Evolutionary conservation across 305 asterid genomes (phyloP), one percentile per base, ranked within the genome.

Genomic region (Fraxinus baroniana): DNA sequence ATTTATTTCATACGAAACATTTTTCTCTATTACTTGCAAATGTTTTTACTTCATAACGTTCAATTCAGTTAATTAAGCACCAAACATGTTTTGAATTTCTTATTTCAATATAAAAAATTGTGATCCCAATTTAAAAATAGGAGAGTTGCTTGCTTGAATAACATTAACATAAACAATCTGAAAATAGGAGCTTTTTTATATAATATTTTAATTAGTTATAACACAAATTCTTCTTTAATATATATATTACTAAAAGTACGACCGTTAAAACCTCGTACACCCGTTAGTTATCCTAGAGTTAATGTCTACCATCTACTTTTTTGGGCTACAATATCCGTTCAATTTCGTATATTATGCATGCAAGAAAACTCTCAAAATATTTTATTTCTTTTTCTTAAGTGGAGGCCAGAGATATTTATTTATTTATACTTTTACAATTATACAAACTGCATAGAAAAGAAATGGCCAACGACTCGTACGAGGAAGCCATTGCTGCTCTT

Each of bases 401-500:
- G 1, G 20, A 6, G 7, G n/a, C 55, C 55, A 44, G n/a, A 49
- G 7, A 49, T 15, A 4, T 49, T 17, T 49, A 49, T 49, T 49
- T 49, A 49, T 17, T 49, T 49, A 49, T 17, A 49, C 5, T 44
- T 17, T 17, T 44, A 17, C 7, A 49, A 49, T 49, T n/a, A n/a
- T 49, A 49, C 62, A 76, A 64, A 0, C 79, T 87, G 88, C 93
- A 94, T 97, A 92, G 88, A 88, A 92, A 93, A 89, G 95, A 94
- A 71, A 93, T 94, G 97, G 91, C 89, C 9, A 91, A 88, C 37
- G 92, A 92, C 62, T 52, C 62, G 24, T 91, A 89, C 85, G 97
- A 92, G 86, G 91, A 89, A 62, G 99, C 99, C 93, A 88, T 95
- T 83, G 91, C 84, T 70, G 94, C 86, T 71, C 98, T 95, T 81